Conservation (phyloP, 371 early-diverging fungal genomes). For the Mortierella sp. region DNA sequence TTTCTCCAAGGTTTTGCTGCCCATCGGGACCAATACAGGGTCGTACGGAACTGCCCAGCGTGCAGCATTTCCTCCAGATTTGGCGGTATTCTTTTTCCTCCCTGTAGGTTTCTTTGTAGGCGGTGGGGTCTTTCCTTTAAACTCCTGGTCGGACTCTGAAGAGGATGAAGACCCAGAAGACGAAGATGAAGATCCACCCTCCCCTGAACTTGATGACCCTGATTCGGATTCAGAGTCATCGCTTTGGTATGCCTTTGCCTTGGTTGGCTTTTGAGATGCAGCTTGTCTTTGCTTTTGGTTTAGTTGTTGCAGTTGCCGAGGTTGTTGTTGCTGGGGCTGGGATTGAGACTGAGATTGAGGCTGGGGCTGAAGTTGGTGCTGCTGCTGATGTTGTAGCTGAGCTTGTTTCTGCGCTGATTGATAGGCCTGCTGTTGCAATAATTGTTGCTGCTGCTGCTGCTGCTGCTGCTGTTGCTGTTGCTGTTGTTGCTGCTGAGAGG, state of each 20-base stretch:
- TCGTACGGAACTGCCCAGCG: constrained; percentile 68
- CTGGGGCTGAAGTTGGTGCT: constrained; percentile 12
- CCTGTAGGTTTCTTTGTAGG: constrained; percentile 41
- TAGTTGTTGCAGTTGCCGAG: constrained; percentile 34
- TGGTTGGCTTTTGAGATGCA: constrained; percentile 15
- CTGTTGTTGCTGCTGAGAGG: constrained; percentile 11
- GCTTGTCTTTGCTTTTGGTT: constrained; percentile 13
- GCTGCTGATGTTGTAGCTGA: constrained; percentile 45
- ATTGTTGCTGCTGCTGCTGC: constrained; percentile 38
- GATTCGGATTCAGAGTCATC: constrained; percentile 43
- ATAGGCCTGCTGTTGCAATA: constrained; percentile 16
- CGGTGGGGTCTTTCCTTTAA: constrained; percentile 47
- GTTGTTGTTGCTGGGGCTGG: constrained; percentile 40
- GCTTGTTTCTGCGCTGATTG: constrained; percentile 3
- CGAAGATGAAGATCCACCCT: constrained; percentile 37
- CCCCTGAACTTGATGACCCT: constrained; percentile 43
- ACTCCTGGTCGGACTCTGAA: constrained; percentile 51
- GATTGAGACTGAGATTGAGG: background rate
- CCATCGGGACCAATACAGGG: constrained; percentile 79
- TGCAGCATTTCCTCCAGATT: constrained; percentile 31
- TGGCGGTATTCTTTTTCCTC: constrained; percentile 39
- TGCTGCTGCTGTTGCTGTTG: constrained; percentile 29
- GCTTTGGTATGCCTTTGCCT: constrained; percentile 19
- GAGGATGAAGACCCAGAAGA: constrained; percentile 35
- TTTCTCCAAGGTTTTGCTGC: constrained; percentile 77